phyloP scores from a whole-genome alignment of 2,329 filamentous ascomycete genomes.

The Pseudogymnoascus sp. region DNA sequence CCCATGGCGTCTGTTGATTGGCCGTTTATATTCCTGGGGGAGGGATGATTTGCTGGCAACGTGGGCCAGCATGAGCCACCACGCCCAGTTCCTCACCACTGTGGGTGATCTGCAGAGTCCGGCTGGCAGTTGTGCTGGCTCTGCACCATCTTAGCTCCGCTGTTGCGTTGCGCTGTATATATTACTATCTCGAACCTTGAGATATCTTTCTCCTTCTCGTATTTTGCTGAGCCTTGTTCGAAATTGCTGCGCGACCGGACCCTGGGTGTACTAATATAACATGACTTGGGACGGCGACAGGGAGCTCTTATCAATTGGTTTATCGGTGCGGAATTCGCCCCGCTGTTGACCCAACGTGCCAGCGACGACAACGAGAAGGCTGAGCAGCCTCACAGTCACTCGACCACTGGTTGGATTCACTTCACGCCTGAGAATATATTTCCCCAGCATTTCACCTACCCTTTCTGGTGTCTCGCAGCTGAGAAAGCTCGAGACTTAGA shows the following conservation, averaged over 20 bases:
- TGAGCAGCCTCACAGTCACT: conserved; percentile 7
- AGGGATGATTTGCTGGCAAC: conserved; percentile 10
- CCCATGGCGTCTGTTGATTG: conserved; percentile 1
- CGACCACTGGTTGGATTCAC: not conserved
- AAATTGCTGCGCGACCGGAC: conserved; percentile 4
- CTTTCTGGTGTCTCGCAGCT: conserved; percentile 13
- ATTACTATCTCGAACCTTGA: not conserved
- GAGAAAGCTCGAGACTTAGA: conserved; percentile 13
- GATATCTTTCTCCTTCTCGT: conserved; percentile 2
- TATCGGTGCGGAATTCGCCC: conserved; percentile 9
- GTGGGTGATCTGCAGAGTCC: conserved; percentile 6
- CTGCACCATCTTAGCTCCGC: conserved; percentile 5
- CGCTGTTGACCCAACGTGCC: conserved; percentile 9
- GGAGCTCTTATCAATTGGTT: conserved; percentile 11
- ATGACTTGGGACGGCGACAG: conserved; percentile 4
- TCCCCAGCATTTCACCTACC: not conserved
- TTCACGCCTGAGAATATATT: not conserved
- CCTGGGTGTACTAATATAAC: conserved; percentile 2
- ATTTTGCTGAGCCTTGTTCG: conserved; percentile 8
- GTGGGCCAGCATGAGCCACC: conserved; percentile 7
- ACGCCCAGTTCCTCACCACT: conserved; percentile 6
- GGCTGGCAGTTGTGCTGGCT: conserved; percentile 7
- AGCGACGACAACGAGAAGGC: conserved; percentile 5
- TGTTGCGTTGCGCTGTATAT: conserved; percentile 3
- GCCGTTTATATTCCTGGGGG: conserved; percentile 4